A percentile compares a stretch with the other conserved stretches of the same genome.
Conservation (phyloP, 805 yeast genomes). For the Torulaspora gathmanii region DNA sequence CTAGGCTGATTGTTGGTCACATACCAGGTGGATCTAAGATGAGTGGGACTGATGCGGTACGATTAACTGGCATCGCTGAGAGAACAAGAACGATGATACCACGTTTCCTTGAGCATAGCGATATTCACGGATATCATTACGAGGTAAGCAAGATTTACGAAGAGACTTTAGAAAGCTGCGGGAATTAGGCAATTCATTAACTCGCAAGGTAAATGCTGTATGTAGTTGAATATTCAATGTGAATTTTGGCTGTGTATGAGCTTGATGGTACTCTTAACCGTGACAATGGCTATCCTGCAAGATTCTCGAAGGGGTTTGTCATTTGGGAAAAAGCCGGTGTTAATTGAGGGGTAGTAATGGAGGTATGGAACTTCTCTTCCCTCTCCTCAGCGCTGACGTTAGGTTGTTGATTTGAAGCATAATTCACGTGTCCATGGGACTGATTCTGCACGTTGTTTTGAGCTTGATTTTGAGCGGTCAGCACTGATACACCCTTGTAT, state of each 20-base stretch:
- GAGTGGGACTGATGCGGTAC: constrained; percentile 47
- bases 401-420: constrained; percentile 6
- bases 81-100: constrained; percentile 45
- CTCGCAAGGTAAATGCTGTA: constrained; percentile 5
- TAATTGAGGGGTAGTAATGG: constrained; percentile 23
- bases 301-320: constrained; percentile 20
- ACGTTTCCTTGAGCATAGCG: constrained; percentile 32
- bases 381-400: neutral
- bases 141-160: constrained; percentile 45
- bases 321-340: constrained; percentile 7
- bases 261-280: too few relatives aligned
- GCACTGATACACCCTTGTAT: constrained; percentile 36
- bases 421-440: constrained; percentile 10
- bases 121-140: constrained; percentile 41
- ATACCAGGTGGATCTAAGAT: constrained; percentile 36
- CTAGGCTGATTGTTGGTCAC: constrained; percentile 36
- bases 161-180: constrained; percentile 39
- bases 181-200: constrained; percentile 3
- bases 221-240: constrained; percentile 1
- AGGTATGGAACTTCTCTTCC: constrained; percentile 16
- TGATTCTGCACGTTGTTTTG: constrained; percentile 13
- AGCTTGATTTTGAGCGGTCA: constrained; percentile 11
- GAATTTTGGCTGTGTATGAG: neutral
- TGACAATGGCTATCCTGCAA: neutral
- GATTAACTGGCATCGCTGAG: constrained; percentile 50